A percentile compares a stretch with the other conserved stretches of the same genome.
Evolutionary conservation across 2,329 filamentous ascomycete species (phyloP).

Genomic region (Aureobasidium sp.): DNA sequence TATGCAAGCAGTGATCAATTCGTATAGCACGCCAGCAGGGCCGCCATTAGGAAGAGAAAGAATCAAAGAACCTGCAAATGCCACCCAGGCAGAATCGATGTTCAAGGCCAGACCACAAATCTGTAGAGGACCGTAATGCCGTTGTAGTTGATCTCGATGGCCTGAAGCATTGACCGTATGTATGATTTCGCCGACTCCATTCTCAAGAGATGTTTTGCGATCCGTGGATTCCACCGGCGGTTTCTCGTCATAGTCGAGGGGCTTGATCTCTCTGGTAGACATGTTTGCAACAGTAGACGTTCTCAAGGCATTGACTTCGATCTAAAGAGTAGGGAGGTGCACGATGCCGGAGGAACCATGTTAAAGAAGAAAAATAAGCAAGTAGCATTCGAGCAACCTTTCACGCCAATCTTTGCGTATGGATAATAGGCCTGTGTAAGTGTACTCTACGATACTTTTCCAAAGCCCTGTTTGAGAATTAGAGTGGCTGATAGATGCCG

Average conservation of each 20-base stretch:
- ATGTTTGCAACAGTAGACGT: background rate
- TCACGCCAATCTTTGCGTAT: slow-evolving; percentile 1
- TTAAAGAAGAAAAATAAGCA: background rate
- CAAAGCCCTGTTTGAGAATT: background rate
- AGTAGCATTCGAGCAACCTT: background rate
- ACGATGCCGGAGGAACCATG: background rate
- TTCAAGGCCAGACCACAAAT: slow-evolving; percentile 50
- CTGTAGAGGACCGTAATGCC: slow-evolving; percentile 55
- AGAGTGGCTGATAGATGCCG: background rate
- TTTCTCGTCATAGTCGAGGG: background rate
- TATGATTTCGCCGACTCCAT: slow-evolving; percentile 31
- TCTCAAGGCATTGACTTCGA: background rate
- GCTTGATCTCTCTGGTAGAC: background rate
- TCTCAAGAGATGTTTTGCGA: slow-evolving; percentile 19
- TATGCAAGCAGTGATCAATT: slow-evolving; percentile 29
- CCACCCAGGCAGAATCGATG: slow-evolving; percentile 60
- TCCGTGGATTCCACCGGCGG: background rate
- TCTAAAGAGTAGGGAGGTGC: background rate
- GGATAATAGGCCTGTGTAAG: slow-evolving; percentile 10
- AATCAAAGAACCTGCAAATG: slow-evolving; percentile 54
- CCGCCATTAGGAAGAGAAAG: slow-evolving; percentile 41
- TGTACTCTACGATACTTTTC: background rate
- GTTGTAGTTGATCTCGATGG: slow-evolving; percentile 55
- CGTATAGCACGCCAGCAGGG: slow-evolving; percentile 31
- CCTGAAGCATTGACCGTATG: slow-evolving; percentile 54